These are phyloP conservation scores for Epichloe bromicola DNA, from an alignment of 2,329 filamentous ascomycete species.

Conservation along the genomic window DNA sequence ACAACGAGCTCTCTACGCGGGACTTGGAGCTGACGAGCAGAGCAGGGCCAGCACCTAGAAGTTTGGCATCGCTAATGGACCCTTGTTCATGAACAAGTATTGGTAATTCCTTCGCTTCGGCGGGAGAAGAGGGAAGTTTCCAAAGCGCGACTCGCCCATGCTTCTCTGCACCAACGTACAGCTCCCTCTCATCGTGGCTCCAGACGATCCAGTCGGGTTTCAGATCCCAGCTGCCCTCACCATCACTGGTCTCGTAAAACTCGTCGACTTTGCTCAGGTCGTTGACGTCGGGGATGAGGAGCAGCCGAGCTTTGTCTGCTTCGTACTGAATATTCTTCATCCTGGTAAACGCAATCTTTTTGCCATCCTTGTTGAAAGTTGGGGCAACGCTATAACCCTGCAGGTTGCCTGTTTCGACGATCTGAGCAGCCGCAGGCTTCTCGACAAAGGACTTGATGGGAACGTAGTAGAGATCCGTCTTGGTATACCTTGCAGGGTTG, in stretches of 20 bases:
- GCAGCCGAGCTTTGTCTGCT: constrained; percentile 53
- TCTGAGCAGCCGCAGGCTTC: constrained; percentile 35
- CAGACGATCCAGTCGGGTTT: constrained; percentile 44
- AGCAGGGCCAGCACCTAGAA: constrained; percentile 32
- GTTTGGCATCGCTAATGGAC: constrained; percentile 38
- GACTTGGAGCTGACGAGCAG: constrained; percentile 57
- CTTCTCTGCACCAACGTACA: constrained; percentile 66
- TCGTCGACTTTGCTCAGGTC: constrained; percentile 46
- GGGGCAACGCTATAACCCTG: constrained; percentile 54
- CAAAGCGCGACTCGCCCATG: constrained; percentile 50
- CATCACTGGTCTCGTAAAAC: constrained; percentile 48
- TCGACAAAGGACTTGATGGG: constrained; percentile 49
- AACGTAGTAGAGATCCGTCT: constrained; percentile 67
- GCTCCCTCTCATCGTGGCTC: constrained; percentile 43
- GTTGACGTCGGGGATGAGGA: constrained; percentile 49
- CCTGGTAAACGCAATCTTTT: constrained; percentile 59
- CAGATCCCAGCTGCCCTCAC: constrained; percentile 49
- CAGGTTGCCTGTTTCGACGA: constrained; percentile 41
- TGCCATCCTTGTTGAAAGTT: constrained; percentile 61
- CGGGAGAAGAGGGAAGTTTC: constrained; percentile 43
- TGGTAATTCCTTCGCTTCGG: constrained; percentile 35
- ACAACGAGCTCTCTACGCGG: constrained; percentile 59
- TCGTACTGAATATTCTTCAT: constrained; percentile 73
- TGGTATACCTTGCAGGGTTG: constrained; percentile 63
- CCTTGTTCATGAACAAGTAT: constrained; percentile 37